Evolutionary conservation across 2,329 filamentous ascomycete genomes (phyloP), one percentile per base, ranked within the genome.

Genomic region (Pseudogymnoascus sp.): DNA sequence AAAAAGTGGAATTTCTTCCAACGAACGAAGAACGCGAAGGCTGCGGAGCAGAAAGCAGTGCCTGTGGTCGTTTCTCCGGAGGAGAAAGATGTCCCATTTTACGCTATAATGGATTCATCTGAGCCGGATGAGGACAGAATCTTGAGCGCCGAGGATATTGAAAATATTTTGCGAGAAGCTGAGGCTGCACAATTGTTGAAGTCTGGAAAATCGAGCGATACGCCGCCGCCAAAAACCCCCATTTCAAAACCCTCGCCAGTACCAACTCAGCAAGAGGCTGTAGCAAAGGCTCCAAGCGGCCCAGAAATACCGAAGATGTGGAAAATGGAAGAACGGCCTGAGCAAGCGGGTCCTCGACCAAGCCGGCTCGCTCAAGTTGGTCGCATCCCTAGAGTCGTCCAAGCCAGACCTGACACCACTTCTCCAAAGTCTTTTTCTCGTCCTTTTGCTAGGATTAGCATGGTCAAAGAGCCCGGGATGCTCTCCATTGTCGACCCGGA

Each of bases 351-450:
- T 2, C n/a, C 48, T 12, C 29, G 48, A 55, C 48, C 48, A 8
- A 90, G 85, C 70, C 83, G 92, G 62, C 78, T 96, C 15, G 85
- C 87, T 29, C 91, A 93, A 67, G 86, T 96, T 55, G 92, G 92
- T 7, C 85, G 92, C 13, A 96, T 96, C 60, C 92, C 92, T 7
- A 86, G 86, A 68, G 91, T 96, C 3, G 80, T 93, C 31, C 90
- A 85, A 51, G 85, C 82, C 55, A 82, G 86, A 61, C 79, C 85
- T 36, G 83, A 88, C 65, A 84, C 84, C 58, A 83, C 84, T 1
- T 87, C 90, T 0, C 84, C 89, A 1, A 87, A 86, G 71, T 96
- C 91, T 33, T 96, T 96, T 72, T 96, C 92, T 2, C 81, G 91
- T 7, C 91, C 92, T 0, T 96, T 96, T 71, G 80, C 85, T 67